Evolutionary conservation across 108 stramenopile species (phyloP).

Genomic region (Fragilariopsis cylindrus): DNA sequence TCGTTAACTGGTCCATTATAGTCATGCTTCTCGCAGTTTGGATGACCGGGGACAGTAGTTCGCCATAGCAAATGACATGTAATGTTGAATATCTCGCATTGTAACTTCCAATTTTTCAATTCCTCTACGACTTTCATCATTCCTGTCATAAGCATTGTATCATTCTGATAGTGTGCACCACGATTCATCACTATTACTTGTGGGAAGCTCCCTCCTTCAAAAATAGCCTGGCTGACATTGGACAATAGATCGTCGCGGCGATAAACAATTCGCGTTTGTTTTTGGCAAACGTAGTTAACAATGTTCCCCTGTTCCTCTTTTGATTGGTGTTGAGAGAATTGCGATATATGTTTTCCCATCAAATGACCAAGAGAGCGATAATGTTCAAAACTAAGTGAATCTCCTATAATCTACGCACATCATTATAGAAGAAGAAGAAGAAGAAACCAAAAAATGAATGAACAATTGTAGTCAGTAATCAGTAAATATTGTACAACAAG

Average conservation of each 20-base stretch:
- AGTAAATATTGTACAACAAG: too few relatives aligned
- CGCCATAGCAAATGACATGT: constrained; percentile 44
- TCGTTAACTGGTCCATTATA: constrained; percentile 47
- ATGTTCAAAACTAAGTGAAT: constrained; percentile 55
- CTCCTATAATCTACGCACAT: constrained; percentile 27
- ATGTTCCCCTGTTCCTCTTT: constrained; percentile 18
- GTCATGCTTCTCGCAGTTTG: constrained; percentile 28
- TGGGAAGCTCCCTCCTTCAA: constrained; percentile 32
- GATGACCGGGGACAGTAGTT: constrained; percentile 57
- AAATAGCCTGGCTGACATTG: constrained; percentile 24
- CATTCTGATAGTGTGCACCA: constrained; percentile 47
- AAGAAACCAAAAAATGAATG: too few relatives aligned
- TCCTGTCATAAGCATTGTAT: constrained; percentile 27
- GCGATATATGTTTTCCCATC: constrained; percentile 30
- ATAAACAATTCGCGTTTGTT: constrained; percentile 25
- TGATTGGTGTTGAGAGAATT: constrained; percentile 19
- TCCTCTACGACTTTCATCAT: constrained; percentile 22
- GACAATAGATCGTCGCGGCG: constrained; percentile 38
- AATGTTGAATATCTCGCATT: constrained; percentile 23
- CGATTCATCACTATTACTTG: constrained; percentile 51
- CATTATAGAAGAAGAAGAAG: too few relatives aligned
- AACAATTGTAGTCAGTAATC: too few relatives aligned
- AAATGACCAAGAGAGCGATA: constrained; percentile 40
- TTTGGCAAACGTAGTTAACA: constrained; percentile 31
- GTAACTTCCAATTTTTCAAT: constrained; percentile 35